Conservation (phyloP, 2,329 filamentous ascomycete genomes). For the Verticillium albo-atrum region DNA sequence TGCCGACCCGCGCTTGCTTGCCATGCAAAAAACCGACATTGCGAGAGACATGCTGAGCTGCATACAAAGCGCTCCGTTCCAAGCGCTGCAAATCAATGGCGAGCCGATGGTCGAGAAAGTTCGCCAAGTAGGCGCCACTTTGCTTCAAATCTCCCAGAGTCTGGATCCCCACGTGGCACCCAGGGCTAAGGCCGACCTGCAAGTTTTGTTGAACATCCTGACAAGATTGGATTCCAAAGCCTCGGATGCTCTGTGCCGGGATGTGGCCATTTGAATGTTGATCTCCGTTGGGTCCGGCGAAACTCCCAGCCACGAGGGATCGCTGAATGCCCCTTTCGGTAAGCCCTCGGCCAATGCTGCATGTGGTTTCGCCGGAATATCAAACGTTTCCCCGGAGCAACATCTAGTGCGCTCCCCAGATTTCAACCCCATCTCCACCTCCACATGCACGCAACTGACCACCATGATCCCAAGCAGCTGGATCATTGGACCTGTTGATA, state of each 20-base stretch:
- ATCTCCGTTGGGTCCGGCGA: not conserved
- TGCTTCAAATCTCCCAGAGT: constrained; percentile 32
- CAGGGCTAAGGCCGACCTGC: constrained; percentile 32
- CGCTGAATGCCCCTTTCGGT: not conserved
- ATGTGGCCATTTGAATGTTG: not conserved
- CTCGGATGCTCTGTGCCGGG: constrained; percentile 23
- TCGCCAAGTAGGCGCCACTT: constrained; percentile 30
- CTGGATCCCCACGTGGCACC: constrained; percentile 28
- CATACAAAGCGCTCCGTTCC: constrained; percentile 36
- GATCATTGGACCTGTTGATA: not conserved
- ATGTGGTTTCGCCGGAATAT: not conserved
- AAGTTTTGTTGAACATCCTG: constrained; percentile 33
- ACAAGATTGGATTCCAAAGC: constrained; percentile 36
- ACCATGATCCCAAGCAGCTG: not conserved
- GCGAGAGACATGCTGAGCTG: constrained; percentile 36
- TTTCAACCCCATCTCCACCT: not conserved
- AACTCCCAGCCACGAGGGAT: not conserved
- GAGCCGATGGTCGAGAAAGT: constrained; percentile 37
- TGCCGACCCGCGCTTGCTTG: not conserved
- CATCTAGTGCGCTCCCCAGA: not conserved
- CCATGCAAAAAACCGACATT: constrained; percentile 33
- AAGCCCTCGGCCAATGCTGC: not conserved
- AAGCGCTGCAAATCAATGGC: constrained; percentile 34
- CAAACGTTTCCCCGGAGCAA: not conserved
- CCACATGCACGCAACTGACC: no score